Evolutionary conservation across 1,139 yeast species (phyloP).

Genomic region (Blastobotrys aristatus): DNA sequence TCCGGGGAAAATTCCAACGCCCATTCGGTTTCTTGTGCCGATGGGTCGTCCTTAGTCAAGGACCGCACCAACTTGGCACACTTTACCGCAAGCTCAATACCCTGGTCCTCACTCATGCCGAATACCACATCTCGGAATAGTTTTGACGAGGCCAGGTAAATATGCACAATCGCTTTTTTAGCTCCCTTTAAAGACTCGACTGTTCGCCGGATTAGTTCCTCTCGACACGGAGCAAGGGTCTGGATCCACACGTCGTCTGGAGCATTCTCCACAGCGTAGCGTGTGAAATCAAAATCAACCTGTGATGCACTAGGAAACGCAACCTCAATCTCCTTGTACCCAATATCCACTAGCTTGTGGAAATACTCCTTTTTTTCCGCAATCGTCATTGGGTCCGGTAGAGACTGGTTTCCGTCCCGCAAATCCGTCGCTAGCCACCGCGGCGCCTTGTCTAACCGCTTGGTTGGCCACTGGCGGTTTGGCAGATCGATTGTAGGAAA

Average conservation of each 20-base stretch:
- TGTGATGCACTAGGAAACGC: constrained; percentile 96
- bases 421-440: constrained; percentile 95
- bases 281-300: constrained; percentile 91
- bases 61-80: constrained; percentile 75
- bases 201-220: constrained; percentile 81
- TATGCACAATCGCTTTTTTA: constrained; percentile 82
- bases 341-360: constrained; percentile 77
- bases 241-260: constrained; percentile 93
- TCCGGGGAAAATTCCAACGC: constrained; percentile 92
- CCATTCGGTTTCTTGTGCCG: constrained; percentile 72
- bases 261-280: constrained; percentile 86
- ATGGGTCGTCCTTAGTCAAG: constrained; percentile 84
- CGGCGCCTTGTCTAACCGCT: constrained; percentile 72
- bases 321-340: constrained; percentile 96
- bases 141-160: constrained; percentile 88
- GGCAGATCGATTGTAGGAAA: constrained; percentile 65
- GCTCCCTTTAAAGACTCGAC: constrained; percentile 88
- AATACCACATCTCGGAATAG: constrained; percentile 88
- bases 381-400: constrained; percentile 95
- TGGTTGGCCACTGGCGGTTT: constrained; percentile 84
- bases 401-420: constrained; percentile 94
- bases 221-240: constrained; percentile 88
- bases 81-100: constrained; percentile 73
- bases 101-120: constrained; percentile 75
- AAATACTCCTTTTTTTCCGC: constrained; percentile 86